Percentiles rank a stretch among this genome's conserved stretches.
Conservation (phyloP, 495 filamentous ascomycete genomes). For the Terfezia claveryi region DNA sequence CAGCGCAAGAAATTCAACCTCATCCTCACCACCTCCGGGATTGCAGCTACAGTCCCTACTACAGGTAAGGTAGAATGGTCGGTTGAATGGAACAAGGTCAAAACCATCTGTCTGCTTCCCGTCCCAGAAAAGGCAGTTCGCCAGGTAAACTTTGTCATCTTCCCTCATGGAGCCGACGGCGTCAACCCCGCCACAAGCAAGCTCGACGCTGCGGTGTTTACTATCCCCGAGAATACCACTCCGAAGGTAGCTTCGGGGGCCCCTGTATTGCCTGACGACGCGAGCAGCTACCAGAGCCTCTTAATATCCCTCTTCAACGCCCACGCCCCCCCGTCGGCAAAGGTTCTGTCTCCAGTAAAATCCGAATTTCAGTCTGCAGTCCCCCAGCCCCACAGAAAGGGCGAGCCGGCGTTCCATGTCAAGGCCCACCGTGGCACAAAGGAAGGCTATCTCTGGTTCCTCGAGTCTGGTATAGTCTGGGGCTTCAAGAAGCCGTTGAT, state of each 20-base stretch:
- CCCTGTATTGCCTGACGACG: conserved; percentile 22
- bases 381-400: conserved; percentile 64
- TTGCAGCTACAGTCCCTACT: conserved; percentile 45
- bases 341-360: conserved; percentile 44
- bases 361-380: conserved; percentile 56
- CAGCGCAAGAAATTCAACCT: conserved; percentile 81
- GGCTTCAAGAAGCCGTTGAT: conserved; percentile 87
- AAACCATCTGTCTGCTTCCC: conserved; percentile 30
- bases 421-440: conserved; percentile 85
- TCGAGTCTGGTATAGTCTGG: conserved; percentile 70
- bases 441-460: conserved; percentile 83
- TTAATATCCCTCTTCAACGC: conserved; percentile 42
- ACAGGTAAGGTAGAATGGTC: conserved; percentile 45
- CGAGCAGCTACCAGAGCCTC: conserved; percentile 38
- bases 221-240: conserved; percentile 39
- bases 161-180: conserved; percentile 40
- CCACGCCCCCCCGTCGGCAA: conserved; percentile 26
- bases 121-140: conserved; percentile 74
- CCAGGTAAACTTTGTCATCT: conserved; percentile 74
- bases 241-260: conserved; percentile 38
- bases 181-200: conserved; percentile 27
- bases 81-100: conserved; percentile 48
- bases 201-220: conserved; percentile 40
- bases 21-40: conserved; percentile 40
- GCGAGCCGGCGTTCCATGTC: conserved; percentile 76